Evolutionary conservation across 257 asterid genomes (phyloP).

Genomic region (Mitragyna speciosa): DNA sequence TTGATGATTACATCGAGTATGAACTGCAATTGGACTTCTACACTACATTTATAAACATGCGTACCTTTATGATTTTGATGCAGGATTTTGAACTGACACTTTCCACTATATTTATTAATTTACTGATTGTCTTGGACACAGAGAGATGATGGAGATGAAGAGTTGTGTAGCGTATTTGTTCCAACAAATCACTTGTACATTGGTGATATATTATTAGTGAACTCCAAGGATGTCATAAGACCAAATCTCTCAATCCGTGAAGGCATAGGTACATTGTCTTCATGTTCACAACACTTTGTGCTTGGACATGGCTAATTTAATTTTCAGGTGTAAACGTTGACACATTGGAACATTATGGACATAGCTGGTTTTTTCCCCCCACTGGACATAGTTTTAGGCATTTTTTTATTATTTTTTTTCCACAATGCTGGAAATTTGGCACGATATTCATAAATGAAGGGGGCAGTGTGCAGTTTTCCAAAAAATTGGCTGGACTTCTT

Average conservation of each 20-base stretch:
- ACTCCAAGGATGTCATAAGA: slow-evolving; percentile 67
- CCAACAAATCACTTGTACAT: slow-evolving; percentile 88
- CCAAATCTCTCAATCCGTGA: slow-evolving; percentile 88
- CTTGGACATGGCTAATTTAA: not conserved
- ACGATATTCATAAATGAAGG: not conserved
- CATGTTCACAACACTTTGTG: not conserved
- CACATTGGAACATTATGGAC: no score
- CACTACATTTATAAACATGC: not conserved
- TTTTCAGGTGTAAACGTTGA: not conserved
- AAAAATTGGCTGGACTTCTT: not conserved
- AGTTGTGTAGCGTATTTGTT: slow-evolving; percentile 80
- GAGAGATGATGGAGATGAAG: slow-evolving; percentile 89
- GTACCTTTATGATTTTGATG: not conserved
- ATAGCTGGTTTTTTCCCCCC: not conserved
- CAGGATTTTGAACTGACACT: not conserved
- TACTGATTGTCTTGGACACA: slow-evolving; percentile 30
- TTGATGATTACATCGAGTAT: not conserved
- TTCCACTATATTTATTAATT: not conserved
- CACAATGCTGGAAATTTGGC: not conserved
- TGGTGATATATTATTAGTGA: slow-evolving; percentile 75
- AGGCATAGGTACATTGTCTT: slow-evolving; percentile 65
- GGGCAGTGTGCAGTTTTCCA: not conserved
- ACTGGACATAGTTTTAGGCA: not conserved
- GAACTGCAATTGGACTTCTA: not conserved
- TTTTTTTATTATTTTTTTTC: not conserved